Conservation (phyloP, 164 flowering plant genomes). For the Cinnamomum micranthum region DNA sequence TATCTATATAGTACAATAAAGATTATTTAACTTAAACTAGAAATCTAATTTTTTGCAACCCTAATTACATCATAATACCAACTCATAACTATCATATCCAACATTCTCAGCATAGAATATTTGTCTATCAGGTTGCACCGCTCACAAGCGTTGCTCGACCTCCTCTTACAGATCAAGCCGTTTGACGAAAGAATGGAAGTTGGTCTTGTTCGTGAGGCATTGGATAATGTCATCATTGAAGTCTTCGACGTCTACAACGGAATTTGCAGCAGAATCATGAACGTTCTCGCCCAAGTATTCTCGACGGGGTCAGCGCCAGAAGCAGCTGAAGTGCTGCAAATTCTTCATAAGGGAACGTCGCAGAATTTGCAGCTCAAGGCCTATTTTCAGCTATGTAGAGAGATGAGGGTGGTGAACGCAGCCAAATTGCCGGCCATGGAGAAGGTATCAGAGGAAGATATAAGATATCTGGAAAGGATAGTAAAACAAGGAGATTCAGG, state of each 20-base stretch:
- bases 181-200: slow-evolving; percentile 17
- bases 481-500: slow-evolving; percentile 37
- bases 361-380: slow-evolving; percentile 48
- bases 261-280: slow-evolving; percentile 56
- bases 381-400: slow-evolving; percentile 54
- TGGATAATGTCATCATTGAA: slow-evolving; percentile 68
- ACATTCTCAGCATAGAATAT: slow-evolving; percentile 4
- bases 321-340: slow-evolving; percentile 44
- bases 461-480: slow-evolving; percentile 43
- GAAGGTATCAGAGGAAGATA: slow-evolving; percentile 58
- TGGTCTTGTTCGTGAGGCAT: slow-evolving; percentile 52
- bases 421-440: slow-evolving; percentile 45
- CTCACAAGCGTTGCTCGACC: slow-evolving; percentile 52
- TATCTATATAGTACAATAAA: too few relatives aligned
- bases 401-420: slow-evolving; percentile 49
- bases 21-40: too few relatives aligned
- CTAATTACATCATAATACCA: too few relatives aligned
- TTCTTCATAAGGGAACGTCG: slow-evolving; percentile 43
- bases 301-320: slow-evolving; percentile 36
- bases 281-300: slow-evolving; percentile 35
- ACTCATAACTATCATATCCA: too few relatives aligned
- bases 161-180: slow-evolving; percentile 56
- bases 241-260: slow-evolving; percentile 62
- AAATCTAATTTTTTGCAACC: too few relatives aligned
- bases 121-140: slow-evolving; percentile 34